Evolutionary conservation across 345 rosid species (phyloP).

Genomic region (Geranium rotundifolium): DNA sequence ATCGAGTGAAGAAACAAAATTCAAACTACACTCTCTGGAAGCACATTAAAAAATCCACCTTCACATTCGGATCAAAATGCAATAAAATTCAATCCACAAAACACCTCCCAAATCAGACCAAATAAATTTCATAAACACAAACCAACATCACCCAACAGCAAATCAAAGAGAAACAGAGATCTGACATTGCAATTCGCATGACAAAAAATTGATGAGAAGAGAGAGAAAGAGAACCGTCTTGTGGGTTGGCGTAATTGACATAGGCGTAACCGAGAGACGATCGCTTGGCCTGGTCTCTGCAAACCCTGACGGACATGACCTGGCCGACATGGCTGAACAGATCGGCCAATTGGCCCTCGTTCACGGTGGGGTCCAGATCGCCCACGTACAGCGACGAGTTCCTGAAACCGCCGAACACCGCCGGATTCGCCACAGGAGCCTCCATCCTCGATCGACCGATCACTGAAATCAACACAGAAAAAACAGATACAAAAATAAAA

Average conservation of each 20-base stretch:
- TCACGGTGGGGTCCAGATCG: neutral
- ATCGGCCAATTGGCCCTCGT: conserved; percentile 2
- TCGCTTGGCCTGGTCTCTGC: conserved; percentile 49
- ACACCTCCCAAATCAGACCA: neutral
- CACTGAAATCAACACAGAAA: too few relatives aligned
- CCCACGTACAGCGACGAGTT: neutral
- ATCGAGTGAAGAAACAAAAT: too few relatives aligned
- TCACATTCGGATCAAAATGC: neutral
- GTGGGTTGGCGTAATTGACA: conserved; percentile 53
- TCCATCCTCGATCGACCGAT: neutral
- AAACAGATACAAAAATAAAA: too few relatives aligned
- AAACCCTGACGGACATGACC: conserved; percentile 1
- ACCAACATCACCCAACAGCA: too few relatives aligned
- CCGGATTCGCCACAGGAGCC: neutral
- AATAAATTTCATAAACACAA: neutral
- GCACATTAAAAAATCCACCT: too few relatives aligned
- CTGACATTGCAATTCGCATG: neutral
- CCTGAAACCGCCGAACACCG: neutral
- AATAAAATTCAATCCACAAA: too few relatives aligned
- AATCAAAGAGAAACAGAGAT: too few relatives aligned
- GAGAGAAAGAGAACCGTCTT: conserved; percentile 36
- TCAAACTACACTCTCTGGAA: too few relatives aligned
- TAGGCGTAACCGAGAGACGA: conserved; percentile 72
- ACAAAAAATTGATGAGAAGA: neutral
- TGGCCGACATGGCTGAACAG: neutral